Base-by-base conservation (phyloP, 2,329 filamentous ascomycete genomes). In the Dothistroma septosporum region DNA sequence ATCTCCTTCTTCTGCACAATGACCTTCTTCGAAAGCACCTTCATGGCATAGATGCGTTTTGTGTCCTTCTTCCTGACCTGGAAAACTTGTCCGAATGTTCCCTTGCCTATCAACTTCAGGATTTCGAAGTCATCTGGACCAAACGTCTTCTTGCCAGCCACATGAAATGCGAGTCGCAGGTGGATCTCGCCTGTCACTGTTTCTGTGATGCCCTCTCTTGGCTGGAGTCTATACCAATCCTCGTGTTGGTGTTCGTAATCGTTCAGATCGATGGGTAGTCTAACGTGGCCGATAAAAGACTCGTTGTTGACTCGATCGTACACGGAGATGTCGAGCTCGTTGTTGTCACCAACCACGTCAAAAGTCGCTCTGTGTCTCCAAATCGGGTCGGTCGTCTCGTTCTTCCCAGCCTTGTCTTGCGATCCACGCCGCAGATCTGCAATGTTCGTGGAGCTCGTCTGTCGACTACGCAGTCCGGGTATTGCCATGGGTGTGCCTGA, bases 1-100 rank as follows among this genome's bases (percentile, higher is more conserved):
- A 99, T 92, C 76, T 99, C 94, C 78, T 99, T 99, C 85, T 99
- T 99, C 78, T 99, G 94, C 28, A 99, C 94, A 71, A 99, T 99
- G 57, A 99, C 94, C 82, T 99, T 99, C 83, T 99, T 99, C 55
- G 94, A 97, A 33, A 99, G 81, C 1, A 99, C 93, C 77, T 99
- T 99, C 94, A 99, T 99, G 64, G 94, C 94, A 72, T 99, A 99
- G 63, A 99, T 97, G 49, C 94, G 88, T 70, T 87, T 87, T 0
- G 93, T 97, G 74, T 99, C 94, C 80, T 91, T 94, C 84, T 99
- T 99, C 69, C 91, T 88, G 7, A 99, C 94, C 75, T 99, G 94
- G 74, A 97, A 99, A 1, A 99, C 94, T 75, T 99, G 94, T 0
- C 94, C 94, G 74, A 99, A 99, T 0, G 94, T 99, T 58, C 94